Evolutionary conservation across 176 grass and related monocot species (phyloP).

Genomic region (Themeda triandra): DNA sequence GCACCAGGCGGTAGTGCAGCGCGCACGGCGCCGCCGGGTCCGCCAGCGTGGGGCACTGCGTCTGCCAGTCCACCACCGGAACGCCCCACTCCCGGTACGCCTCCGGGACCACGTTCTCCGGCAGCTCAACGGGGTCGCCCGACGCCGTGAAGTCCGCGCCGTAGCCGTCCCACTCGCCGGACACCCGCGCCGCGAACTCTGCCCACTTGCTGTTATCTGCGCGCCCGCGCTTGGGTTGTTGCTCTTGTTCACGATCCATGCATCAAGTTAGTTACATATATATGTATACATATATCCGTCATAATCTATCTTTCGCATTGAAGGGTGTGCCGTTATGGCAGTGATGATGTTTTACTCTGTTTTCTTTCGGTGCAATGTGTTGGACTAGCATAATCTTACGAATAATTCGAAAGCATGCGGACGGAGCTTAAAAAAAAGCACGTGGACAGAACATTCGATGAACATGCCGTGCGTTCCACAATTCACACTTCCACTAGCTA

Average conservation of each 20-base stretch:
- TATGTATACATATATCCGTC: not conserved
- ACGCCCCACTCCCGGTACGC: constrained; percentile 87
- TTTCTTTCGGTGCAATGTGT: not conserved
- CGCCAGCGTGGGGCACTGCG: constrained; percentile 90
- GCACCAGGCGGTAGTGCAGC: constrained; percentile 71
- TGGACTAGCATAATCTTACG: not conserved
- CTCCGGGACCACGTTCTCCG: constrained; percentile 70
- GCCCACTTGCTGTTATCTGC: constrained; percentile 33
- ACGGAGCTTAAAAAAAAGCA: no score
- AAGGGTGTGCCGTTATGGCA: constrained; percentile 15
- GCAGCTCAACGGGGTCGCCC: constrained; percentile 73
- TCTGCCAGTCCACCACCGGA: constrained; percentile 87
- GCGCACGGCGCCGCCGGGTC: constrained; percentile 33
- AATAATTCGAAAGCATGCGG: not conserved
- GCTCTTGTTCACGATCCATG: not conserved
- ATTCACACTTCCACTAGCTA: no score
- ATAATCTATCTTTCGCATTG: not conserved
- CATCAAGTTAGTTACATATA: not conserved
- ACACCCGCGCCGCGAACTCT: constrained; percentile 66
- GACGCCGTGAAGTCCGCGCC: constrained; percentile 70
- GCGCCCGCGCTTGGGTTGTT: not conserved
- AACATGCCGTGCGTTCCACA: not conserved
- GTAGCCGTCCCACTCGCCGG: constrained; percentile 95
- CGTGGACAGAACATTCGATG: not conserved
- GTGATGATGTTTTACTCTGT: not conserved